Base-by-base conservation (phyloP, 148 eudicot genomes). In the Vaccinium vitisidaea region DNA sequence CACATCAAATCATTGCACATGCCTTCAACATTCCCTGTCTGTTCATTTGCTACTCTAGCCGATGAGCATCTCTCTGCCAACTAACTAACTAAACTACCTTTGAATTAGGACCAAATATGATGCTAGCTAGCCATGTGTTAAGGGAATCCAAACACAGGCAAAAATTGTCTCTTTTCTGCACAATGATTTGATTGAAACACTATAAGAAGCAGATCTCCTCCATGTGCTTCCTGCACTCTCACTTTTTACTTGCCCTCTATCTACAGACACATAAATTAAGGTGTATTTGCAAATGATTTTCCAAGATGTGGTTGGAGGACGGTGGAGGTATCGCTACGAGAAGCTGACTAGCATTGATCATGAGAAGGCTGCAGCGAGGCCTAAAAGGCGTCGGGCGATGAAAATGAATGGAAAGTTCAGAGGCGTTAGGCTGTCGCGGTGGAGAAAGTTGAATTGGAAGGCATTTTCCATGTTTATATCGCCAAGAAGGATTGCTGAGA, bases 361-460 rank as follows among this genome's bases (percentile, higher is more conserved):
- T 73, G 73, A 79, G 85, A 46, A 49, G 75, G 43, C 74, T 6
- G 74, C 74, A 30, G 75, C 67, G 8, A 80, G 84, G 77, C 52
- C 86, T 36, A 84, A 81, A 56, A 52, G 89, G 80, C 79, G 49
- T 5, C 81, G 87, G 89, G 53, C 77, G 70, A 87, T 55, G 82
- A 86, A 50, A 80, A 80, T 88, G 80, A 85, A 82, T 5, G 85
- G 87, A 65, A 86, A 83, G 63, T n/a, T 86, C 1, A 91, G 82
- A 74, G 93, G 93, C 0, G n/a, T 89, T 30, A 85, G 87, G 84
- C 53, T 91, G 56, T 81, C 84, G 14, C 83, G 84, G 79, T 30
- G 83, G 2, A 89, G 87, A 55, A 91, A 82, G 84, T 58, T 89
- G 86, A 91, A 84, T 69, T 91, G 93, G 93, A 91, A 87, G 89